Percentiles rank a stretch among this genome's conserved stretches.
Conservation (phyloP, 2,329 filamentous ascomycete genomes). For the Calonectria fujianensis region DNA sequence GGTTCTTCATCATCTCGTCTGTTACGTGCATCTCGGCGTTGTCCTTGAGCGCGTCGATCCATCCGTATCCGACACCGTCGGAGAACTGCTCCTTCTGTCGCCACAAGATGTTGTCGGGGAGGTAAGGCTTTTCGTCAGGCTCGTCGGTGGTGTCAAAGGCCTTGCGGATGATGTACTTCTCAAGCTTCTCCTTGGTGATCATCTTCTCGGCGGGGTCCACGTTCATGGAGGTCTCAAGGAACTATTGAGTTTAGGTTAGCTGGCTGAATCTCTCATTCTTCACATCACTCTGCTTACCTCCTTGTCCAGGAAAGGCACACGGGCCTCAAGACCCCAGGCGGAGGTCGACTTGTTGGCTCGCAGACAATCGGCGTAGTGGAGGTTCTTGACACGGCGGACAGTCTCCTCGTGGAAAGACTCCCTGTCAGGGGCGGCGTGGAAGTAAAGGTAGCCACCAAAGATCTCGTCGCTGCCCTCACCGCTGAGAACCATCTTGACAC, state of each 20-base stretch:
- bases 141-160: conserved; percentile 96
- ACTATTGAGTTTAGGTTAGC: conserved; percentile 68
- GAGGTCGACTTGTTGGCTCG: conserved; percentile 99
- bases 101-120: conserved; percentile 98
- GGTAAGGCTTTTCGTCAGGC: conserved; percentile 86
- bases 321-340: conserved; percentile 97
- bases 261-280: not conserved
- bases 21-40: conserved; percentile 91
- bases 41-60: conserved; percentile 98
- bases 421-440: conserved; percentile 94
- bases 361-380: conserved; percentile 96
- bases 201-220: conserved; percentile 97
- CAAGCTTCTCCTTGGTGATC: conserved; percentile 91
- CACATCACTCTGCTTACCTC: conserved; percentile 68
- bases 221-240: conserved; percentile 94
- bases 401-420: conserved; percentile 97
- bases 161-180: conserved; percentile 99
- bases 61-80: conserved; percentile 98
- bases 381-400: conserved; percentile 94
- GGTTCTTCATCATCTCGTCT: conserved; percentile 99
- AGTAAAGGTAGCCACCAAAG: conserved; percentile 98
- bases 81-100: conserved; percentile 99
- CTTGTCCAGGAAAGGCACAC: conserved; percentile 98
- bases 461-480: conserved; percentile 99
- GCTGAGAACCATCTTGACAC: conserved; percentile 99